Conservation (phyloP, 1,284 basidiomycete species). For the Tilletia setariae region DNA sequence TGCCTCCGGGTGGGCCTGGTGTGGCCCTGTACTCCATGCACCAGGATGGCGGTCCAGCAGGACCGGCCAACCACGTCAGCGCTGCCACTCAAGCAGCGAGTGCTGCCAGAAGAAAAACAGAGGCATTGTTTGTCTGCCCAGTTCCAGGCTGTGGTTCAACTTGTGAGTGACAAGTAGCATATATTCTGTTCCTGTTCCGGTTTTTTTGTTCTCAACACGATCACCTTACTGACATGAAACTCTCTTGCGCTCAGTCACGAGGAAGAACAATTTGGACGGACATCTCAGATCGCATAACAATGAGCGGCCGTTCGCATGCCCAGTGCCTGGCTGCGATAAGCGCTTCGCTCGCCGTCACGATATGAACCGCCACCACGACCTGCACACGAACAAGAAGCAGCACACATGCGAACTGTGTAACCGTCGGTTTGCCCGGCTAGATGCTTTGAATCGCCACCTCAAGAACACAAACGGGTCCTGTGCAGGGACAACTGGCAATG, state of each 20-base stretch:
- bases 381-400: constrained; percentile 74
- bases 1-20: constrained; percentile 7
- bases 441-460: constrained; percentile 72
- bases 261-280: constrained; percentile 64
- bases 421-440: constrained; percentile 87
- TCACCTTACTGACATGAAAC: constrained; percentile 13
- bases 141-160: constrained; percentile 93
- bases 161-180: constrained; percentile 68
- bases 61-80: constrained; percentile 67
- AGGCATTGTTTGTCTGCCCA: constrained; percentile 85
- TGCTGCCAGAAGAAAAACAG: constrained; percentile 79
- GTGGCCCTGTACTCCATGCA: background rate
- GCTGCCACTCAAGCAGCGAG: constrained; percentile 87
- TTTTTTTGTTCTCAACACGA: constrained; percentile 2
- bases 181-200: constrained; percentile 12
- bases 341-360: constrained; percentile 92
- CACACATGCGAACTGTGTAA: constrained; percentile 88
- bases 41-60: background rate
- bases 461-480: constrained; percentile 11
- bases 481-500: background rate
- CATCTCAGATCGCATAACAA: constrained; percentile 95
- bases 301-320: constrained; percentile 86
- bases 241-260: constrained; percentile 28
- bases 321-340: constrained; percentile 88
- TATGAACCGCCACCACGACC: constrained; percentile 70